Evolutionary conservation across 331 rosid species (phyloP).

Genomic region (Pyrus hybrid): DNA sequence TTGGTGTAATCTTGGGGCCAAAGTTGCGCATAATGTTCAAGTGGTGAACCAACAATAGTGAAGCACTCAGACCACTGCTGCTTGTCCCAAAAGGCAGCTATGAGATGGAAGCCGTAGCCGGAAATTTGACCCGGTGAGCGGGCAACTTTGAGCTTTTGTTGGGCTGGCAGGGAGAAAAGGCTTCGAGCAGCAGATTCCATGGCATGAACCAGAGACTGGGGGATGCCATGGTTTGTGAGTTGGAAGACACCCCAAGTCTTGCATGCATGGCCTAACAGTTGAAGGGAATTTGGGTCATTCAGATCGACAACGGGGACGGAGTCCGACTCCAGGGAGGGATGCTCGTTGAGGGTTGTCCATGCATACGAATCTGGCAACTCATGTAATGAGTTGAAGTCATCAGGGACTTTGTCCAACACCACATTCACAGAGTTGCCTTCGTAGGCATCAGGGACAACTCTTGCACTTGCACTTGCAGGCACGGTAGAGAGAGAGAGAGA

Average conservation of each 20-base stretch:
- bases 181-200: constrained; percentile 37
- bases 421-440: background rate
- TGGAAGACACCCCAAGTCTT: constrained; percentile 82
- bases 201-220: constrained; percentile 30
- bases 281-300: constrained; percentile 15
- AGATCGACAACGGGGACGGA: background rate
- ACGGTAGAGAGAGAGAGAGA: background rate
- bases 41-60: constrained; percentile 71
- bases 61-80: constrained; percentile 92
- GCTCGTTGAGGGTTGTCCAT: background rate
- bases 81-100: constrained; percentile 45
- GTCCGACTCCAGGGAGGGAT: background rate
- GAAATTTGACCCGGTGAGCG: no score
- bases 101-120: no score
- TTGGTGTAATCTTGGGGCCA: constrained; percentile 64
- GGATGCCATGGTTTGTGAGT: constrained; percentile 53
- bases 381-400: background rate
- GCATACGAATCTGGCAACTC: background rate
- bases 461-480: background rate
- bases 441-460: background rate
- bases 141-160: no score
- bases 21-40: constrained; percentile 56
- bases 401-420: background rate
- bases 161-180: no score
- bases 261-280: constrained; percentile 59